Evolutionary conservation across 2,329 filamentous ascomycete species (phyloP).

Genomic region (Xylaria sp.): DNA sequence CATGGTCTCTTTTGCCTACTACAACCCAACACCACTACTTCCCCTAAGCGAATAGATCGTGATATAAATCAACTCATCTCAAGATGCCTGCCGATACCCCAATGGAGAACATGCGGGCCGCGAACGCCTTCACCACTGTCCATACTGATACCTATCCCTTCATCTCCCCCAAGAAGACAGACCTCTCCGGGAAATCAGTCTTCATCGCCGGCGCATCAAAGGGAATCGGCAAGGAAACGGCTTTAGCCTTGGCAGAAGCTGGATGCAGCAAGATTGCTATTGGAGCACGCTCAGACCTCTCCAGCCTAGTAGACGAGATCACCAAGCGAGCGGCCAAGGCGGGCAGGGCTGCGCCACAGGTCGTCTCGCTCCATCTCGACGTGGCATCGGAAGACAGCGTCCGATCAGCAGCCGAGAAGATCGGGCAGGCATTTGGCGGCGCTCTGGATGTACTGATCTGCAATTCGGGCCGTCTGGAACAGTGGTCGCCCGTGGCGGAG

Average conservation of each 20-base stretch:
- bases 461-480: constrained; percentile 56
- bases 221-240: constrained; percentile 61
- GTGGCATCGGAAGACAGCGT: constrained; percentile 52
- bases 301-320: constrained; percentile 53
- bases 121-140: constrained; percentile 33
- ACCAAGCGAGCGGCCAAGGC: constrained; percentile 50
- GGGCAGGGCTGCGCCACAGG: constrained; percentile 44
- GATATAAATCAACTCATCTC: constrained; percentile 7
- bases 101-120: constrained; percentile 20
- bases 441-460: constrained; percentile 54
- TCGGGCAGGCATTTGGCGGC: constrained; percentile 43
- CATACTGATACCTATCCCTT: constrained; percentile 51
- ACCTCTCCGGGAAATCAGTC: constrained; percentile 48
- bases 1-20: neutral
- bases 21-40: neutral
- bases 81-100: constrained; percentile 30
- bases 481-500: constrained; percentile 45
- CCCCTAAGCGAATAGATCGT: neutral
- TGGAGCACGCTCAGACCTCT: constrained; percentile 62
- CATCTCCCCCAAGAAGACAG: constrained; percentile 42
- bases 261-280: constrained; percentile 62
- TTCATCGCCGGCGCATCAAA: constrained; percentile 64
- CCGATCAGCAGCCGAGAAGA: constrained; percentile 48
- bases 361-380: constrained; percentile 51
- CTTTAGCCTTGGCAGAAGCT: constrained; percentile 62